A percentile compares a stretch with the other conserved stretches of the same genome.
phyloP scores from a whole-genome alignment of 108 stramenopile genomes.

The Discostella stelligeroides region DNA sequence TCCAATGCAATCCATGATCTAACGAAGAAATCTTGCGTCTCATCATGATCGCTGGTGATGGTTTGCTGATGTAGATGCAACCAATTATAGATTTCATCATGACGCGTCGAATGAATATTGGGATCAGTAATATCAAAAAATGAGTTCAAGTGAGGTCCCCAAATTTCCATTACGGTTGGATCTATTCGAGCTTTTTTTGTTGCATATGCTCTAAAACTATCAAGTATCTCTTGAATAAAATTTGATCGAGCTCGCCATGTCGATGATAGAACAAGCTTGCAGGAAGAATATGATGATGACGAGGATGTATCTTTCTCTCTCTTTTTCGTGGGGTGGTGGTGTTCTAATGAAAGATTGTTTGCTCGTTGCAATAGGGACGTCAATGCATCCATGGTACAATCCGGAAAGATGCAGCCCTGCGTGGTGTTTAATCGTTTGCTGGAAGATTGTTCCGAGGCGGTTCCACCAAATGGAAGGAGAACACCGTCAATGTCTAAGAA shows the following conservation, averaged over 20 bases:
- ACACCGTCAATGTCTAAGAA: constrained; percentile 84
- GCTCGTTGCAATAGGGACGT: constrained; percentile 32
- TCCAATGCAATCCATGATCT: constrained; percentile 71
- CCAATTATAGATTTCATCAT: constrained; percentile 72
- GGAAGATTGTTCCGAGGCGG: background rate
- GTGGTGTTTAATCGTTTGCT: too few relatives aligned
- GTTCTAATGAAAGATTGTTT: constrained; percentile 4
- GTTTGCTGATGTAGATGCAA: constrained; percentile 1
- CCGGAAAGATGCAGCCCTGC: constrained; percentile 56
- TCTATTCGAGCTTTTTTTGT: constrained; percentile 12
- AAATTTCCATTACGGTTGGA: background rate
- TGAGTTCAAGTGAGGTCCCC: constrained; percentile 28
- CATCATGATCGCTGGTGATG: background rate
- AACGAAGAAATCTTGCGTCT: constrained; percentile 15
- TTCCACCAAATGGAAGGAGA: constrained; percentile 64
- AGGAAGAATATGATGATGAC: background rate
- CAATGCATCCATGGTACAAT: constrained; percentile 52
- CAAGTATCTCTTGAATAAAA: constrained; percentile 63
- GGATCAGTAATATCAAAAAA: constrained; percentile 71
- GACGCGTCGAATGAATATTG: constrained; percentile 58
- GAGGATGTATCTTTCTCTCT: background rate
- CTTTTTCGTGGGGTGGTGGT: background rate
- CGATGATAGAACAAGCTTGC: constrained; percentile 58
- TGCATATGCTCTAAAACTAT: constrained; percentile 45
- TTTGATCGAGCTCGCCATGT: constrained; percentile 63